Evolutionary conservation across 805 yeast species (phyloP).

Genomic region (Starmerella kuoi): DNA sequence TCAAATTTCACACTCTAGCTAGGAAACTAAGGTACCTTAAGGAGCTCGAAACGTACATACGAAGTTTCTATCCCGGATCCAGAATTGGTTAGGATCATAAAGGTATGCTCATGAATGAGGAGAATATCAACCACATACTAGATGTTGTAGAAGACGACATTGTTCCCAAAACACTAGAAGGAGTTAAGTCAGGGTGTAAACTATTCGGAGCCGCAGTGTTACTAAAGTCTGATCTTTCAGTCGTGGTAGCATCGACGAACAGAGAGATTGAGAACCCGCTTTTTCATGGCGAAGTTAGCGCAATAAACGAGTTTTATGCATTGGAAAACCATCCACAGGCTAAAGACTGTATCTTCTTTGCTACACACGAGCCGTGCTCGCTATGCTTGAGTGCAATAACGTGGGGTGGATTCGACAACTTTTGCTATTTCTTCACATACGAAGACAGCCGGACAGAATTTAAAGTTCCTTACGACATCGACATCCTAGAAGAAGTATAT

Average conservation of each 20-base stretch:
- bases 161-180: conserved; percentile 17
- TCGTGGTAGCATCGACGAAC: conserved; percentile 20
- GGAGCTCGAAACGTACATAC: too few relatives aligned
- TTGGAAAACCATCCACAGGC: conserved; percentile 12
- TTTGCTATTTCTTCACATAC: conserved; percentile 20
- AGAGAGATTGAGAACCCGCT: conserved; percentile 17
- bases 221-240: conserved; percentile 16
- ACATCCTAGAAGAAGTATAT: conserved; percentile 17
- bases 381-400: conserved; percentile 21
- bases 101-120: background rate
- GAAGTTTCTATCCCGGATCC: too few relatives aligned
- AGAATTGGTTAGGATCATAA: too few relatives aligned
- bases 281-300: conserved; percentile 21
- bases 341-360: conserved; percentile 19
- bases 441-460: conserved; percentile 18
- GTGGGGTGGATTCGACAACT: conserved; percentile 23
- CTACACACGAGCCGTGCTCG: conserved; percentile 24
- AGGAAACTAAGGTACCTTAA: background rate
- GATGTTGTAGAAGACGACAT: conserved; percentile 20
- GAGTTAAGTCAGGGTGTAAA: conserved; percentile 15
- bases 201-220: conserved; percentile 22
- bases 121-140: conserved; percentile 9
- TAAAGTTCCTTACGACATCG: conserved; percentile 18
- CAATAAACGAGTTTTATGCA: conserved; percentile 18
- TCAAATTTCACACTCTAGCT: background rate